Evolutionary conservation across 2,329 filamentous ascomycete genomes (phyloP), one percentile per base, ranked within the genome.

Genomic region (Botrytis fragariae): DNA sequence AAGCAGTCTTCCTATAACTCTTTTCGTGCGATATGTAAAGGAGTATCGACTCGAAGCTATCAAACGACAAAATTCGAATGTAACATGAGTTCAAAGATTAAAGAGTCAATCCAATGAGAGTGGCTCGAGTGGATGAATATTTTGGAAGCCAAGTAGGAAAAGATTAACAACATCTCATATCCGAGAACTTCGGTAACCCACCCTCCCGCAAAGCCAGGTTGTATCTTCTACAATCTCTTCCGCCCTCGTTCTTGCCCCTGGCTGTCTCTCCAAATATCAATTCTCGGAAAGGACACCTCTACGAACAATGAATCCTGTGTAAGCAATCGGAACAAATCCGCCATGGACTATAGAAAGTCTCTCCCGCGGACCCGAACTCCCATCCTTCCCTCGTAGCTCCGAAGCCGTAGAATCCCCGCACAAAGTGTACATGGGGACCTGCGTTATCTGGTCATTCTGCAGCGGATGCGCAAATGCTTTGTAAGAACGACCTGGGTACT

Each of bases 261-360:
- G 6, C 3, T 29, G 0, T 18, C 12, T 7, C n/a, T 51, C 3
- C 12, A 7, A 51, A n/a, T 1, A 7, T n/a, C 3, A 0, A 29
- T 29, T 57, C 16, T 57, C n/a, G 7, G 14, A 57, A 57, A 18
- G 51, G 14, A 7, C n/a, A 9, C 14, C 14, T 29, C 51, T 57
- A 16, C n/a, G 1, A 9, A 57, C 14, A 29, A 18, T 29, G 1
- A 6, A 10, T 54, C 25, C 12, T 2, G 5, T 57, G 51, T 29
- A 29, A 57, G n/a, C n/a, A 57, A n/a, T 16, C n/a, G 16, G n/a
- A 29, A 29, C 7, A 16, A 29, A 29, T 57, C 25, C 51, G 51
- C 51, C 51, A 29, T 9, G 51, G 14, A 18, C 16, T 3, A 25
- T 22, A 16, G 22, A 61, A 61, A 61, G 12, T 14, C 16, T 8